Conservation (phyloP, 2,329 filamentous ascomycete species). For the Thermothelomyces thermophilus region DNA sequence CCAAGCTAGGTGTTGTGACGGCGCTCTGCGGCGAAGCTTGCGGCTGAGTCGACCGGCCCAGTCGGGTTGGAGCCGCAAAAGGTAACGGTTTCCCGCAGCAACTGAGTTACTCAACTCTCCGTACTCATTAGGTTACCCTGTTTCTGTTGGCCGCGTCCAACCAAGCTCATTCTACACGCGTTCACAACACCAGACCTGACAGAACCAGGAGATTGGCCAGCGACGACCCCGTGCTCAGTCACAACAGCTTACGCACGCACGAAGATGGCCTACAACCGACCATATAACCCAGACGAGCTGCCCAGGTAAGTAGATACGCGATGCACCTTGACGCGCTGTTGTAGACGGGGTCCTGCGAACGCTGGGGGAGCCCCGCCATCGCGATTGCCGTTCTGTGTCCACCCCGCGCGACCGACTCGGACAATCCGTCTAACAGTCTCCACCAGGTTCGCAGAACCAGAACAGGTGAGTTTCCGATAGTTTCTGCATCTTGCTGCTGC, state of each 20-base stretch:
- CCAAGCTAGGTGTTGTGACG: constrained; percentile 2
- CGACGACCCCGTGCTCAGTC: background rate
- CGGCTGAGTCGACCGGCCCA: constrained; percentile 13
- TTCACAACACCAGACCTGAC: constrained; percentile 12
- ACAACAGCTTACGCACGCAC: constrained; percentile 1
- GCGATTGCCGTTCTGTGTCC: constrained; percentile 2
- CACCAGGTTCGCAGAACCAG: constrained; percentile 46
- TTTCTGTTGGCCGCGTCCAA: background rate
- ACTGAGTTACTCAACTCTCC: too few relatives aligned
- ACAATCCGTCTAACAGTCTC: constrained; percentile 19
- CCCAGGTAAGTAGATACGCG: constrained; percentile 57
- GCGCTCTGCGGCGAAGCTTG: background rate
- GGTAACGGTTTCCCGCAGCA: background rate
- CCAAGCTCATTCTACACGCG: background rate
- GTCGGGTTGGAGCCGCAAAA: background rate
- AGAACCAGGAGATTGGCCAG: constrained; percentile 14
- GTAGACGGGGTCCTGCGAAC: constrained; percentile 1
- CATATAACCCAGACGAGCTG: constrained; percentile 89
- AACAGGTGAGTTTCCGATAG: constrained; percentile 32
- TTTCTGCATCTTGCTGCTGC: constrained; percentile 3
- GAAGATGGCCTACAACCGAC: constrained; percentile 85
- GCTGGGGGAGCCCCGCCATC: constrained; percentile 16
- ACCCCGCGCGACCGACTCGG: constrained; percentile 4
- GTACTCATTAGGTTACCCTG: too few relatives aligned
- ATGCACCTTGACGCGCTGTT: background rate